Percentiles rank a stretch among this genome's conserved stretches.
Evolutionary conservation across 2,329 filamentous ascomycete species (phyloP).

Genomic region (Exophiala alcalophila): DNA sequence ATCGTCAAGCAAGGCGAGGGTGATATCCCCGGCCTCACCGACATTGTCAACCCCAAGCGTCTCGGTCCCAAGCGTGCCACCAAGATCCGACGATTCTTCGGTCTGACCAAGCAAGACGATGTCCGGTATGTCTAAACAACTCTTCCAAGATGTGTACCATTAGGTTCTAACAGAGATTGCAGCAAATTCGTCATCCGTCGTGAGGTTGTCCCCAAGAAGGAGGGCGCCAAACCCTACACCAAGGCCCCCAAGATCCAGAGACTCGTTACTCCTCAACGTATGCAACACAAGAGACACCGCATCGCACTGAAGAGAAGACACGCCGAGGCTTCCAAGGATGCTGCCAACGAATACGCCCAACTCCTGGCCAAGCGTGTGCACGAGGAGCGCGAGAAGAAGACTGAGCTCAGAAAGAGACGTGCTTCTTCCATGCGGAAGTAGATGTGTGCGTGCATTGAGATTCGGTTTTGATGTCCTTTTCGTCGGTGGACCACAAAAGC

Average conservation of each 20-base stretch:
- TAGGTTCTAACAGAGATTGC: constrained; percentile 70
- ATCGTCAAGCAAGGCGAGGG: constrained; percentile 97
- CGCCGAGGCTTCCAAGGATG: constrained; percentile 95
- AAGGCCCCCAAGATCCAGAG: constrained; percentile 99
- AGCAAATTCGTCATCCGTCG: constrained; percentile 99
- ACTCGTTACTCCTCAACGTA: constrained; percentile 97
- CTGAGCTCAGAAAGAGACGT: constrained; percentile 92
- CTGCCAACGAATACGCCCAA: constrained; percentile 96
- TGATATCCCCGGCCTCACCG: constrained; percentile 94
- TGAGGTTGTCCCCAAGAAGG: constrained; percentile 93
- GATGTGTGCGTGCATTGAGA: no score
- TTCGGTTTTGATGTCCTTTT: no score
- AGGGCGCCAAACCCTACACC: constrained; percentile 98
- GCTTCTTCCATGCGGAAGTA: constrained; percentile 87
- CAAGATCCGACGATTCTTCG: constrained; percentile 99
- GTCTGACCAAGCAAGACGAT: constrained; percentile 99
- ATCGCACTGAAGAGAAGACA: constrained; percentile 97
- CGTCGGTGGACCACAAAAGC: no score
- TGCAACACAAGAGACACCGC: constrained; percentile 99
- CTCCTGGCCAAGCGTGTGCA: constrained; percentile 94
- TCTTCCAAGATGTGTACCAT: constrained; percentile 34
- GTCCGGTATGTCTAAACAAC: constrained; percentile 65
- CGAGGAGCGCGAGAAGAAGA: constrained; percentile 92
- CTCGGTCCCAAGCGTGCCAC: constrained; percentile 99
- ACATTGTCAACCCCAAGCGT: constrained; percentile 97